Base-by-base conservation (phyloP, 805 yeast genomes). In the Lachancea quebecensis region DNA sequence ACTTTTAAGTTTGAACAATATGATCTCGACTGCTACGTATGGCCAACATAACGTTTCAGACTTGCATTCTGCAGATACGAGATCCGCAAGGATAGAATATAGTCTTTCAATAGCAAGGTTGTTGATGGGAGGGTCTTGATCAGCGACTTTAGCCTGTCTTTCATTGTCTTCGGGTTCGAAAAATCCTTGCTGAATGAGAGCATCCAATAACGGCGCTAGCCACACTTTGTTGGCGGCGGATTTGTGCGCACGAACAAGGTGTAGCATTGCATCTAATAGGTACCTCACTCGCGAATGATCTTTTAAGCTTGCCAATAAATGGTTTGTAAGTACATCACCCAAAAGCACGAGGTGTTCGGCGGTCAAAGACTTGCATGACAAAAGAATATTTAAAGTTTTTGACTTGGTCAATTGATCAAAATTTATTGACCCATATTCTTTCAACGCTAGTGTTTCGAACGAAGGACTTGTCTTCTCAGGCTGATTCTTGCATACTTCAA, bases 371-470 rank as follows among this genome's bases (percentile, higher is more conserved):
- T 44, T 35, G 29, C 44, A 51, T 2, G 55, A 39, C 8, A 79
- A 51, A 9, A 80, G 56, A 11, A 59, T 62, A 35, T 77, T 79
- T 10, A 78, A 66, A 0, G 87, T 77, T 58, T 82, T 87, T 1
- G 90, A 68, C 56, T 84, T 88, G 1, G 95, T 82, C 27, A 85
- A 59, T 49, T 74, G 71, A 62, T 90, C 97, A 62, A 90, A 89
- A 48, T 79, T 79, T 56, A 85, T 70, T 34, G 78, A 73, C 4
- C 85, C 85, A 35, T 71, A 70, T 14, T 68, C 62, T 11, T 75
- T 73, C 31, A 64, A 53, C 12, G 77, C 52, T 2, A 81, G 44
- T 2, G 59, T 53, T 25, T 59, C 42, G 7, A 74, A 42, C 27
- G 64, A 53, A 21, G 65, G 65, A 4, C 62, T 51, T 8, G 68